phyloP scores from a whole-genome alignment of 2,329 filamentous ascomycete species.

The Penicillium sp. region DNA sequence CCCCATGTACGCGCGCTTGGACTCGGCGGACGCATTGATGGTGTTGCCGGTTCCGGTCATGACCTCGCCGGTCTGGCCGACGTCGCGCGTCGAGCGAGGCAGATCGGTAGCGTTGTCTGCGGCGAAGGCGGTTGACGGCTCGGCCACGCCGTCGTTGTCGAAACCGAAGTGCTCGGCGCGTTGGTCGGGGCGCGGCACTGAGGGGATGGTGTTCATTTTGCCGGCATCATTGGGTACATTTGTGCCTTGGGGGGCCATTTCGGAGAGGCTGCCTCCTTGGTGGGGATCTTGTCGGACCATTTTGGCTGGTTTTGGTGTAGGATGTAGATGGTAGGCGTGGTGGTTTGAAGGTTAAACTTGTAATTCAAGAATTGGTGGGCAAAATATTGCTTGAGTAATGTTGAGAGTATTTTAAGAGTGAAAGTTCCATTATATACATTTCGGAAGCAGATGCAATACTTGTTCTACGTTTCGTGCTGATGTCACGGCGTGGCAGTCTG shows the following conservation, averaged over 20 bases:
- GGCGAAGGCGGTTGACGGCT: slow-evolving; percentile 39
- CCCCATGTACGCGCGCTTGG: slow-evolving; percentile 32
- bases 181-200: slow-evolving; percentile 50
- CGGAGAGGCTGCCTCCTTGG: slow-evolving; percentile 39
- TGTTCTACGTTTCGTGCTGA: slow-evolving; percentile 6
- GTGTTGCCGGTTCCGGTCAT: slow-evolving; percentile 43
- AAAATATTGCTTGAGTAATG: not conserved
- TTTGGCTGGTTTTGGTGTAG: slow-evolving; percentile 69
- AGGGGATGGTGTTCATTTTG: slow-evolving; percentile 46
- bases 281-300: slow-evolving; percentile 28
- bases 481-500: slow-evolving; percentile 11
- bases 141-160: slow-evolving; percentile 38
- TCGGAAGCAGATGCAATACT: not conserved
- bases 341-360: slow-evolving; percentile 44
- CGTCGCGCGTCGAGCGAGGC: slow-evolving; percentile 39
- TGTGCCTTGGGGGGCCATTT: slow-evolving; percentile 42
- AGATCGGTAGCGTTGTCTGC: slow-evolving; percentile 52
- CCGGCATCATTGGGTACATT: slow-evolving; percentile 49
- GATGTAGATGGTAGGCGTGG: slow-evolving; percentile 62
- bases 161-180: slow-evolving; percentile 31
- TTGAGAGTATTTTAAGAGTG: not conserved
- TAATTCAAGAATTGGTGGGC: slow-evolving; percentile 63
- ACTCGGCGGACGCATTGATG: slow-evolving; percentile 38
- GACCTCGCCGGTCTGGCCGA: slow-evolving; percentile 37
- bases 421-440: not conserved